Conservation (phyloP, 306 rosid species). For the Glycine latifolia region DNA sequence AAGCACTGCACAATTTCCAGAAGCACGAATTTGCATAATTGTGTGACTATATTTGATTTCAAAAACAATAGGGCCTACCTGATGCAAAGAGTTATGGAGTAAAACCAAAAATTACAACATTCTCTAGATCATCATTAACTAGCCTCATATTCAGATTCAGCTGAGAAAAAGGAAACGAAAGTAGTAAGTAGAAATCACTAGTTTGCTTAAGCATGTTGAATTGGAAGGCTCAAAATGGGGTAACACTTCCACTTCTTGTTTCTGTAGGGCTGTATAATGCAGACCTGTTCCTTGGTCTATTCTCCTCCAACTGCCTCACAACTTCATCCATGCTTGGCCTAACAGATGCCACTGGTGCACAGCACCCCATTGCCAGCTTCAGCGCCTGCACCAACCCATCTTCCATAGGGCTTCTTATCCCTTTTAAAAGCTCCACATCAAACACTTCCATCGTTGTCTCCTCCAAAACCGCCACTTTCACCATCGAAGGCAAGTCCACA, state of each 20-base stretch:
- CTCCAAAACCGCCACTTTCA: slow-evolving; percentile 92
- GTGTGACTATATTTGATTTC: slow-evolving; percentile 42
- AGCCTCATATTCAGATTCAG: slow-evolving; percentile 44
- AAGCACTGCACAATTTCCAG: slow-evolving; percentile 10
- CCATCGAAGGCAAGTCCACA: slow-evolving; percentile 91
- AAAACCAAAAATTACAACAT: slow-evolving; percentile 32
- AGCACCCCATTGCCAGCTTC: slow-evolving; percentile 99
- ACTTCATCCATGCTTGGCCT: slow-evolving; percentile 98
- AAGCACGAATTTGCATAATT: slow-evolving; percentile 24
- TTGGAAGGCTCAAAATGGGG: slow-evolving; percentile 78
- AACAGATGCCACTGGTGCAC: slow-evolving; percentile 94
- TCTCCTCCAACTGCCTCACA: slow-evolving; percentile 97
- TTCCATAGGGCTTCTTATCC: slow-evolving; percentile 94
- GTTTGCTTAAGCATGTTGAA: slow-evolving; percentile 46
- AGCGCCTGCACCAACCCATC: slow-evolving; percentile 91
- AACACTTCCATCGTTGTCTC: slow-evolving; percentile 97
- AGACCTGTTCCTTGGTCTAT: slow-evolving; percentile 97
- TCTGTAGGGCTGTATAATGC: slow-evolving; percentile 97
- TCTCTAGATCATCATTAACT: slow-evolving; percentile 43
- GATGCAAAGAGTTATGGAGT: slow-evolving; percentile 16
- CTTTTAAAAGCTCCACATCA: slow-evolving; percentile 85
- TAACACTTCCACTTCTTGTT: slow-evolving; percentile 94
- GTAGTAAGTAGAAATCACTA: slow-evolving; percentile 39
- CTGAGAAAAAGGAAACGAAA: slow-evolving; percentile 37
- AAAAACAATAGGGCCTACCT: slow-evolving; percentile 40